phyloP scores from a whole-genome alignment of 305 asterid genomes.

The Fraxinus xanthoxyloides region DNA sequence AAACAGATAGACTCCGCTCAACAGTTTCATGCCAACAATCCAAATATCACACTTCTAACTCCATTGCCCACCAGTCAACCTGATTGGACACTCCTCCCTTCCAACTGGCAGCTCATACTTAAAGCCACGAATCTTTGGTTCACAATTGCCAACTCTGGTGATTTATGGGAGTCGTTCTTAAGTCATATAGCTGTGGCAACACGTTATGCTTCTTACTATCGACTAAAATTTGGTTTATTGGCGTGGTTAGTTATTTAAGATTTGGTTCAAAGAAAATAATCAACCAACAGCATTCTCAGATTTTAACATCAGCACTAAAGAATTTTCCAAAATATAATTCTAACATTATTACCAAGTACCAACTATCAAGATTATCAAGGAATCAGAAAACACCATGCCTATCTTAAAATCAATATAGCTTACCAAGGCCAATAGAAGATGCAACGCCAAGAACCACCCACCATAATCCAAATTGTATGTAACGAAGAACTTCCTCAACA shows the following conservation, averaged over 20 bases:
- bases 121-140: background rate
- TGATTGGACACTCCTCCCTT: background rate
- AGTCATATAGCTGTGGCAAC: background rate
- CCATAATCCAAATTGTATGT: slow-evolving; percentile 77
- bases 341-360: background rate
- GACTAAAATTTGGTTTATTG: background rate
- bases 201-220: background rate
- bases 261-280: background rate
- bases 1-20: background rate
- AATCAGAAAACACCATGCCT: background rate
- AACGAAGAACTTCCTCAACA: slow-evolving; percentile 61
- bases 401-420: slow-evolving; percentile 20
- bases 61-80: background rate
- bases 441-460: slow-evolving; percentile 98
- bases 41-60: background rate
- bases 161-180: background rate
- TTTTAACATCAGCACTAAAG: background rate
- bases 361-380: background rate
- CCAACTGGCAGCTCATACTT: background rate
- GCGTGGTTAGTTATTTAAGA: background rate
- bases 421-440: slow-evolving; percentile 98
- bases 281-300: background rate
- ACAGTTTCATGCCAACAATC: background rate
- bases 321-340: background rate
- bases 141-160: background rate